Percentiles rank a stretch among this genome's conserved stretches.
Evolutionary conservation across 192 early-diverging fungal genomes (phyloP).

Genomic region (Podila horticola): DNA sequence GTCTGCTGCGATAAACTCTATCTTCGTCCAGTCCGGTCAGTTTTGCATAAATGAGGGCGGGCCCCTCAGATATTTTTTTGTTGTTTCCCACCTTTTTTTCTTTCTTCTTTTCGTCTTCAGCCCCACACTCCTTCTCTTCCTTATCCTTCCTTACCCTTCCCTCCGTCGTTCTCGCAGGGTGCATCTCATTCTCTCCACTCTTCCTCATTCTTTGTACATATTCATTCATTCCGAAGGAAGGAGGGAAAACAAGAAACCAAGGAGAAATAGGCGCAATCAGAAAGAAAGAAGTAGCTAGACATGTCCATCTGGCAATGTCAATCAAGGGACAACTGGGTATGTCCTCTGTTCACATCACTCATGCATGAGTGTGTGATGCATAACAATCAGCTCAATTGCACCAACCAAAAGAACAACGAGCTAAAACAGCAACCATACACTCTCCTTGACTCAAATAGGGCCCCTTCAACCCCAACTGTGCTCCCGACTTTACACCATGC

Average conservation of each 20-base stretch:
- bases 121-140: conserved; percentile 1
- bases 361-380: background rate
- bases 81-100: background rate
- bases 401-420: background rate
- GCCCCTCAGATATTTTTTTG: too few relatives aligned
- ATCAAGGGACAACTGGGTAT: conserved; percentile 27
- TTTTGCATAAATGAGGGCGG: too few relatives aligned
- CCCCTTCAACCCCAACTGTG: conserved; percentile 44
- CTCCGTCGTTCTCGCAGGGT: background rate
- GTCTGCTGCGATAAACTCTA: too few relatives aligned
- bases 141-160: background rate
- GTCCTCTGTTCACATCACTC: background rate
- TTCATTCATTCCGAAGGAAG: background rate
- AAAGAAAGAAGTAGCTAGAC: background rate
- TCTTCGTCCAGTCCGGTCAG: too few relatives aligned
- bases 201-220: background rate
- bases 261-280: background rate
- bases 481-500: conserved; percentile 52
- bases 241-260: background rate
- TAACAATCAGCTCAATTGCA: background rate
- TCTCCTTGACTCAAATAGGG: conserved; percentile 21
- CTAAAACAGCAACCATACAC: background rate
- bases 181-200: background rate
- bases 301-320: conserved; percentile 52
- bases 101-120: background rate